Conservation (phyloP, 306 rosid species). For the Alnus glutinosa region DNA sequence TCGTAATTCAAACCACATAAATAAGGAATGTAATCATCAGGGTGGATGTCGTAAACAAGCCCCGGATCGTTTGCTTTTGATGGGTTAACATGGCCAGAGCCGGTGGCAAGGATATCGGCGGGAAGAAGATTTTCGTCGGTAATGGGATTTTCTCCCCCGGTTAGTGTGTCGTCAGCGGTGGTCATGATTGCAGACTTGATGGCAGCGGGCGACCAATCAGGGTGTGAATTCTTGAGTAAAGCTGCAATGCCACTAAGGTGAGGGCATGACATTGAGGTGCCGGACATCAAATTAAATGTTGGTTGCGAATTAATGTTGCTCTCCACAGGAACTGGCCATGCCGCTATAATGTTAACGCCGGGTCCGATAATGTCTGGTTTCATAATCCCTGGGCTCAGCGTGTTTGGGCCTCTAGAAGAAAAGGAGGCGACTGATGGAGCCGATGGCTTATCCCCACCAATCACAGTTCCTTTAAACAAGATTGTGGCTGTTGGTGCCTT, state of each 20-base stretch:
- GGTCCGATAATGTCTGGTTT: constrained; percentile 64
- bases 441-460: constrained; percentile 29
- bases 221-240: constrained; percentile 54
- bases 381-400: constrained; percentile 43
- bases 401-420: constrained; percentile 64
- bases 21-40: constrained; percentile 51
- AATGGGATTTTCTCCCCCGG: constrained; percentile 28
- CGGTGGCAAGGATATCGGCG: constrained; percentile 40
- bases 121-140: constrained; percentile 36
- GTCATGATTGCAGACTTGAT: constrained; percentile 60
- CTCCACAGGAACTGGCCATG: constrained; percentile 50
- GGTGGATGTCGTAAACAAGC: constrained; percentile 46
- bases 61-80: constrained; percentile 48
- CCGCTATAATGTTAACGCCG: constrained; percentile 53
- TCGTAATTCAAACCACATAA: constrained; percentile 56
- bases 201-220: constrained; percentile 65
- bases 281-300: constrained; percentile 33
- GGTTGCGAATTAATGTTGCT: constrained; percentile 8
- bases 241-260: constrained; percentile 60
- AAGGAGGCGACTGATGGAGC: constrained; percentile 46
- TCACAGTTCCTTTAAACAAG: constrained; percentile 48
- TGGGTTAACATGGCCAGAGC: constrained; percentile 65
- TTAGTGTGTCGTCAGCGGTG: constrained; percentile 19
- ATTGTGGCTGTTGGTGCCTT: constrained; percentile 36
- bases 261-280: constrained; percentile 64